phyloP scores from a whole-genome alignment of 805 yeast species.

The Lipomyces sp. region DNA sequence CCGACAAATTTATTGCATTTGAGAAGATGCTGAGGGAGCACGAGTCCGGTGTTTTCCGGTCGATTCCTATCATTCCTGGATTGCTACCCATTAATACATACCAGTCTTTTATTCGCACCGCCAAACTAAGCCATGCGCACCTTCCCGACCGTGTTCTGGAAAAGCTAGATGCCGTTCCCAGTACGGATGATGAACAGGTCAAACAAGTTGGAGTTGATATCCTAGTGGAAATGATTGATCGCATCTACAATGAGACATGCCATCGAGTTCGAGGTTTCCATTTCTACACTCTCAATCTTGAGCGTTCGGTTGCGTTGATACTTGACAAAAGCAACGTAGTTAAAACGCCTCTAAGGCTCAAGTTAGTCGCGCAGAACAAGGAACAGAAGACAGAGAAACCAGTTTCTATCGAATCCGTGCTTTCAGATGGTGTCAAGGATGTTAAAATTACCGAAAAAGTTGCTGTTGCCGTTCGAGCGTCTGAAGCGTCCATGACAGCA shows the following conservation, averaged over 20 bases:
- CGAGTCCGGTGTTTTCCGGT: conserved; percentile 47
- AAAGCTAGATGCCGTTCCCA: conserved; percentile 60
- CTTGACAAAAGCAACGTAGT: conserved; percentile 65
- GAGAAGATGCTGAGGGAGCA: conserved; percentile 51
- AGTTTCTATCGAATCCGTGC: conserved; percentile 96
- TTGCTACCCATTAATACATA: conserved; percentile 89
- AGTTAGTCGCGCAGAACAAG: neutral
- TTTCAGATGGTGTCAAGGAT: conserved; percentile 54
- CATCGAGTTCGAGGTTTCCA: conserved; percentile 81
- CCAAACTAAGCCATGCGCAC: conserved; percentile 85
- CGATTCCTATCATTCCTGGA: conserved; percentile 77
- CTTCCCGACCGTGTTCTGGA: conserved; percentile 65
- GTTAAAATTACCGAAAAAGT: conserved; percentile 17
- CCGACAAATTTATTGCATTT: conserved; percentile 71
- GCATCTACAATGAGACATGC: conserved; percentile 57
- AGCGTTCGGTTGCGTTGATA: conserved; percentile 86
- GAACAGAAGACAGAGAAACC: conserved; percentile 17
- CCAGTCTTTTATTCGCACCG: conserved; percentile 80
- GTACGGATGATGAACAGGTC: conserved; percentile 77
- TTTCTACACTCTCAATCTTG: conserved; percentile 89
- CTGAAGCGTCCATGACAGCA: conserved; percentile 19
- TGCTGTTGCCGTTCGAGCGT: conserved; percentile 19
- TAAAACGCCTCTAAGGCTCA: conserved; percentile 40
- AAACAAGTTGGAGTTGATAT: conserved; percentile 82
- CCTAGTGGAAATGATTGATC: conserved; percentile 64